A percentile compares a stretch with the other conserved stretches of the same genome.
Conservation (phyloP, 2,329 filamentous ascomycete species). For the Colletotrichum sp. region DNA sequence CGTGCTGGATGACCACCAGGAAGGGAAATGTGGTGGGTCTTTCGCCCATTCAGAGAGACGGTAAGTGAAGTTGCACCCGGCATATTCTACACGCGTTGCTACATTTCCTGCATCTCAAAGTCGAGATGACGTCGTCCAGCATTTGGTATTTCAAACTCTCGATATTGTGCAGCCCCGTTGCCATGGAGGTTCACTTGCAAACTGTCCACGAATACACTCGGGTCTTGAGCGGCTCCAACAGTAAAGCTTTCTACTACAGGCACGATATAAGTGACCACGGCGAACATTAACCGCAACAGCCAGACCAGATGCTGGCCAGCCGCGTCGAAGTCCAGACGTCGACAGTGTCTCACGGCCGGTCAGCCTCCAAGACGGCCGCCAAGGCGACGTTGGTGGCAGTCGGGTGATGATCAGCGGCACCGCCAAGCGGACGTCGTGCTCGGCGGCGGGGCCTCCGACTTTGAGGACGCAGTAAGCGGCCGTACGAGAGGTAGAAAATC, state of each 20-base stretch:
- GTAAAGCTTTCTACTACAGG: not conserved
- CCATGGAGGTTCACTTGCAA: not conserved
- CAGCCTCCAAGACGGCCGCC: constrained; percentile 7
- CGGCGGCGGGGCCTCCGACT: constrained; percentile 3
- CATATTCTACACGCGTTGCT: not conserved
- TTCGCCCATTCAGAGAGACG: not conserved
- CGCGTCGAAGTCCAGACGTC: not conserved
- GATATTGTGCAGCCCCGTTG: not conserved
- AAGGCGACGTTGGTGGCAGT: not conserved
- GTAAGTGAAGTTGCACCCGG: not conserved
- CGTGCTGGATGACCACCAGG: not conserved
- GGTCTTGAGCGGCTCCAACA: not conserved
- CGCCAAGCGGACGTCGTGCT: constrained; percentile 8
- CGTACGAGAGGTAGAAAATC: not conserved
- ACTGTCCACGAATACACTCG: not conserved
- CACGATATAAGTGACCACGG: not conserved
- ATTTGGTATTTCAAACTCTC: not conserved
- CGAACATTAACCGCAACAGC: not conserved
- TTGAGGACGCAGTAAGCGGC: not conserved
- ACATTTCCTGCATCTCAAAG: not conserved
- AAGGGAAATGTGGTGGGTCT: not conserved
- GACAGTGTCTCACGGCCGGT: not conserved
- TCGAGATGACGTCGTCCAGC: not conserved
- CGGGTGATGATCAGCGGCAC: constrained; percentile 2
- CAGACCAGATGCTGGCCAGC: not conserved